These are phyloP conservation scores for Onygena corvina DNA, from an alignment of 2,329 filamentous ascomycete species.

Conservation along the genomic window DNA sequence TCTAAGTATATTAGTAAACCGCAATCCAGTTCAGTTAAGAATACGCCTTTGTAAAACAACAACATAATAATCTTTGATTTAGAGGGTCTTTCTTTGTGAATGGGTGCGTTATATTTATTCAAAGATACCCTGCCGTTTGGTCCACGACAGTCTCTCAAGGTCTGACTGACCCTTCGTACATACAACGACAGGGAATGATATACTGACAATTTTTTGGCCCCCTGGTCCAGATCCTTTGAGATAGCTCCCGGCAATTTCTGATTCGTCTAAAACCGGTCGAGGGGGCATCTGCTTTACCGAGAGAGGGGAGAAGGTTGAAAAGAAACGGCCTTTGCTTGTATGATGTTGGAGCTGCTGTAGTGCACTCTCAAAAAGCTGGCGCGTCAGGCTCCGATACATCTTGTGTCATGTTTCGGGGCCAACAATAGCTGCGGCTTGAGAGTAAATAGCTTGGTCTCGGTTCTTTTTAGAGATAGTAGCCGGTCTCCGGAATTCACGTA, in stretches of 20 bases:
- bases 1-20: constrained; percentile 38
- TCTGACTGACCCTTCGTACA: no score
- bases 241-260: constrained; percentile 72
- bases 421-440: neutral
- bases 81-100: no score
- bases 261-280: constrained; percentile 60
- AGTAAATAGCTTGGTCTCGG: neutral
- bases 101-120: no score
- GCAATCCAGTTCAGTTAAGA: no score
- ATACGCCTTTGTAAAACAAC: no score
- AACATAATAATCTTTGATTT: no score
- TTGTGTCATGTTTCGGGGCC: neutral
- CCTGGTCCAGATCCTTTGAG: constrained; percentile 86
- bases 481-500: no score
- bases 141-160: no score
- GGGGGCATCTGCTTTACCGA: constrained; percentile 56
- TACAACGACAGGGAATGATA: constrained; percentile 7
- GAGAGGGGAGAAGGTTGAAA: constrained; percentile 19
- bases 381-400: neutral
- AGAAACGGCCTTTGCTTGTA: constrained; percentile 10
- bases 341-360: neutral
- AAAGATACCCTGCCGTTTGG: no score
- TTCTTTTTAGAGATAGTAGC: no score
- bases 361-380: neutral
- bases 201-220: constrained; percentile 76